These are phyloP conservation scores for Vicia sativa DNA, from an alignment of 306 rosid species.

Conservation along the genomic window DNA sequence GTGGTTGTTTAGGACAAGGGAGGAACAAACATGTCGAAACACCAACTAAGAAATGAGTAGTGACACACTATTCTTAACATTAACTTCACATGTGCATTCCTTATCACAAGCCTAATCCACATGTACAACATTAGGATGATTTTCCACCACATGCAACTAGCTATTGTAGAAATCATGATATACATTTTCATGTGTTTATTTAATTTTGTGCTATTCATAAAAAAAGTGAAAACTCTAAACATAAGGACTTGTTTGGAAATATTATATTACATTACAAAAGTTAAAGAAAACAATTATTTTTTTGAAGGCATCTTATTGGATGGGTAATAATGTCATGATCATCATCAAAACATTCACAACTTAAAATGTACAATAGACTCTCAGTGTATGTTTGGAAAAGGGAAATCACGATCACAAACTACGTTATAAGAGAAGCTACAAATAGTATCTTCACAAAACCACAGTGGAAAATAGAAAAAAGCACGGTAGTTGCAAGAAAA, in stretches of 20 bases:
- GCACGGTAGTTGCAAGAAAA: too few species aligned
- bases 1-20: constrained; percentile 21
- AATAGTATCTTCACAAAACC: too few species aligned
- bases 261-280: too few species aligned
- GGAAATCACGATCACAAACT: too few species aligned
- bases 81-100: constrained; percentile 29
- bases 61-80: constrained; percentile 14
- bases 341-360: too few species aligned
- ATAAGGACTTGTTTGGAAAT: background rate
- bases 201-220: background rate
- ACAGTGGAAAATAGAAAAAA: too few species aligned
- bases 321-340: too few species aligned
- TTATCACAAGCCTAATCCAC: constrained; percentile 21
- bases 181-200: background rate
- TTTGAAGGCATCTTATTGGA: too few species aligned
- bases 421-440: too few species aligned
- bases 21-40: constrained; percentile 15
- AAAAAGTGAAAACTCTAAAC: background rate
- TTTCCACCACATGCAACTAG: constrained; percentile 6
- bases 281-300: too few species aligned
- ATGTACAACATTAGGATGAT: constrained; percentile 4
- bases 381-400: too few species aligned
- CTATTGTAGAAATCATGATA: background rate
- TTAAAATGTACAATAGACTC: too few species aligned
- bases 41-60: constrained; percentile 7